Evolutionary conservation across 768 basidiomycete species (phyloP).

Genomic region (Agaricus sinodeliciosus): DNA sequence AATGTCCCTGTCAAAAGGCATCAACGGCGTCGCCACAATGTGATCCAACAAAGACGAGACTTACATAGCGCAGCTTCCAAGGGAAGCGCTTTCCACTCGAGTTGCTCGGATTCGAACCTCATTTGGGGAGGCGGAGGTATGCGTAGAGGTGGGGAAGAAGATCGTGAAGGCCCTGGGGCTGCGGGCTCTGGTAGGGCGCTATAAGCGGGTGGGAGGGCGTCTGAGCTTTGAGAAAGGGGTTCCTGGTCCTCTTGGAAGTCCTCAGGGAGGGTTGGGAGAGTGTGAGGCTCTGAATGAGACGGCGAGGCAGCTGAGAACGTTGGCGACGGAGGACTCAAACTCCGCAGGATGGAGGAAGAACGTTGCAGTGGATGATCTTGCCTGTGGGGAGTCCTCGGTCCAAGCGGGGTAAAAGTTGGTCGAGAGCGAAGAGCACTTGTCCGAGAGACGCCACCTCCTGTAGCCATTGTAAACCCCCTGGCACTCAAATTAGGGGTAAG

Average conservation of each 20-base stretch:
- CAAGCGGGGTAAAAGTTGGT: conserved; percentile 20
- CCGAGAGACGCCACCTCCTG: conserved; percentile 21
- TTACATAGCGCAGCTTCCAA: conserved; percentile 60
- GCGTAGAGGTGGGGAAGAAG: conserved; percentile 20
- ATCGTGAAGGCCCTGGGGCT: conserved; percentile 2
- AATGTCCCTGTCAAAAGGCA: conserved; percentile 40
- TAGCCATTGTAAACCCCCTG: conserved; percentile 1
- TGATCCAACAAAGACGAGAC: conserved; percentile 14
- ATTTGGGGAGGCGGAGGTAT: conserved; percentile 45
- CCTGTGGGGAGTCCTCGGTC: conserved; percentile 18
- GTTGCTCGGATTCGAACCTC: conserved; percentile 49
- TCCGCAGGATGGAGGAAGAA: neutral
- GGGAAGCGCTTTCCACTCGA: conserved; percentile 63
- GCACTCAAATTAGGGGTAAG: neutral
- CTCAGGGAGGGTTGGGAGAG: conserved; percentile 6
- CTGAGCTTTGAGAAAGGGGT: conserved; percentile 1
- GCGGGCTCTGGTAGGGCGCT: conserved; percentile 5
- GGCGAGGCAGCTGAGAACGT: conserved; percentile 1
- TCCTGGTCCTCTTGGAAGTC: neutral
- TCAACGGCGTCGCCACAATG: conserved; percentile 4
- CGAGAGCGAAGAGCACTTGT: conserved; percentile 21
- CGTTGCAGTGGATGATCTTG: neutral
- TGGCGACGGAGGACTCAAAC: neutral
- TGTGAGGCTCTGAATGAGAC: neutral
- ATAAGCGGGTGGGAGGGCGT: conserved; percentile 8